A percentile compares a stretch with the other conserved stretches of the same genome.
phyloP scores from a whole-genome alignment of 441 rosid species.

The Bruguiera hainesii region DNA sequence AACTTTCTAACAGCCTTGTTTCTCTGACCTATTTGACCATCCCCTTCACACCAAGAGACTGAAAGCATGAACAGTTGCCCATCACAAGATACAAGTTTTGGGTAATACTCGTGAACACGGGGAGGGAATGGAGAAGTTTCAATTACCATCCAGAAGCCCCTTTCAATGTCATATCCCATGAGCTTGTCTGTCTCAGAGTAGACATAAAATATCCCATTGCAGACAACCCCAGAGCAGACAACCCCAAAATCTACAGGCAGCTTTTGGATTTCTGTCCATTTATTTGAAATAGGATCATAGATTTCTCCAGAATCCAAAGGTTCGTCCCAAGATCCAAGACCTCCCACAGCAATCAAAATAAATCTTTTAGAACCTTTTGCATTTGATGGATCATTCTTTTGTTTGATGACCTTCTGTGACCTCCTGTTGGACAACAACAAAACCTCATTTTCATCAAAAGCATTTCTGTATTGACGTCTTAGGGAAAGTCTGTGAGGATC shows the following conservation, averaged over 20 bases:
- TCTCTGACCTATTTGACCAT: conserved; percentile 89
- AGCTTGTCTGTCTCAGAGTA: conserved; percentile 88
- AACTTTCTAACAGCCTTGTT: conserved; percentile 96
- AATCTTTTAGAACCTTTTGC: conserved; percentile 49
- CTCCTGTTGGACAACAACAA: conserved; percentile 35
- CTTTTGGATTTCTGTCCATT: conserved; percentile 86
- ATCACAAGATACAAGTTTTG: conserved; percentile 77
- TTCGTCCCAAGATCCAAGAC: conserved; percentile 83
- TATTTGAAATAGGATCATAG: conserved; percentile 74
- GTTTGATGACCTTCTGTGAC: conserved; percentile 47
- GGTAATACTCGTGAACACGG: conserved; percentile 85
- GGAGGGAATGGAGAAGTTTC: conserved; percentile 87
- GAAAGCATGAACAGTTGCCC: conserved; percentile 78
- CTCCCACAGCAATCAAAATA: conserved; percentile 77
- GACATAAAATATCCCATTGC: conserved; percentile 80
- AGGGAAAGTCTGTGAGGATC: conserved; percentile 90
- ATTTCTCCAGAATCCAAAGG: conserved; percentile 91
- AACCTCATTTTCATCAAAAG: conserved; percentile 49
- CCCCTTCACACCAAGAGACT: conserved; percentile 98
- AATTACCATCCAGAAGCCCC: conserved; percentile 85
- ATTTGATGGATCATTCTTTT: conserved; percentile 48
- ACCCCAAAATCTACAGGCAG: conserved; percentile 75
- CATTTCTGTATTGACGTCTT: conserved; percentile 58
- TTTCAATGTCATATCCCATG: conserved; percentile 86
- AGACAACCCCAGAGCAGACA: conserved; percentile 77